phyloP scores from a whole-genome alignment of 2,329 filamentous ascomycete species.

The Aspergillus costaricaensis region DNA sequence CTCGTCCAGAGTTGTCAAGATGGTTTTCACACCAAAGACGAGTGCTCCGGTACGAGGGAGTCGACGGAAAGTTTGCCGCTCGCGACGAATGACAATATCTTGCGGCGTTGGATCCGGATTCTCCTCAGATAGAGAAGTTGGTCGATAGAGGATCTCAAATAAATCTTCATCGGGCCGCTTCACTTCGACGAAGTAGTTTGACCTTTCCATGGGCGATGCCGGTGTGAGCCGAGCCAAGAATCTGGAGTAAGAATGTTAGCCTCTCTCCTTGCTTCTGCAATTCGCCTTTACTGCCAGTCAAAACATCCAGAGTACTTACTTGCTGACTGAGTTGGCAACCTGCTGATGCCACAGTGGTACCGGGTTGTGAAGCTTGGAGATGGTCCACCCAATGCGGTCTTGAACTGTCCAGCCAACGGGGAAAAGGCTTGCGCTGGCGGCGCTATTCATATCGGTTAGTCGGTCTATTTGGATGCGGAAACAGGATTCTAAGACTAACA shows the following conservation, averaged over 20 bases:
- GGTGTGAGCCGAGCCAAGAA: conserved; percentile 51
- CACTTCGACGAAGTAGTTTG: conserved; percentile 54
- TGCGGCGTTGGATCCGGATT: conserved; percentile 38
- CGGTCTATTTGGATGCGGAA: neutral
- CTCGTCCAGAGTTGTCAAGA: conserved; percentile 45
- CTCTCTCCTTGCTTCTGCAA: neutral
- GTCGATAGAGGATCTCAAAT: conserved; percentile 49
- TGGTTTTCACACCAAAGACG: conserved; percentile 54
- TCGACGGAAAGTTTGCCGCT: conserved; percentile 53
- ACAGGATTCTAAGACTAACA: conserved; percentile 37
- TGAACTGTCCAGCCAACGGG: conserved; percentile 56
- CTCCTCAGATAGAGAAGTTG: conserved; percentile 42
- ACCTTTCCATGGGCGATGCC: conserved; percentile 50
- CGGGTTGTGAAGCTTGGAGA: conserved; percentile 50
- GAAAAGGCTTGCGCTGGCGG: conserved; percentile 56
- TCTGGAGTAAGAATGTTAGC: conserved; percentile 26
- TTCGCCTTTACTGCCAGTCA: neutral
- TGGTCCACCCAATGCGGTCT: conserved; percentile 52
- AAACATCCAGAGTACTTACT: conserved; percentile 32
- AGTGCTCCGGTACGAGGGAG: conserved; percentile 49
- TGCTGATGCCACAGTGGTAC: conserved; percentile 55
- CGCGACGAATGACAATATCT: conserved; percentile 51
- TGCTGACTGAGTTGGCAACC: conserved; percentile 45
- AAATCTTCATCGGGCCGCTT: conserved; percentile 39
- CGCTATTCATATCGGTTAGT: conserved; percentile 30